These are phyloP conservation scores for Alternaria dauci DNA, from an alignment of 2,329 filamentous ascomycete genomes.

Conservation along the genomic window DNA sequence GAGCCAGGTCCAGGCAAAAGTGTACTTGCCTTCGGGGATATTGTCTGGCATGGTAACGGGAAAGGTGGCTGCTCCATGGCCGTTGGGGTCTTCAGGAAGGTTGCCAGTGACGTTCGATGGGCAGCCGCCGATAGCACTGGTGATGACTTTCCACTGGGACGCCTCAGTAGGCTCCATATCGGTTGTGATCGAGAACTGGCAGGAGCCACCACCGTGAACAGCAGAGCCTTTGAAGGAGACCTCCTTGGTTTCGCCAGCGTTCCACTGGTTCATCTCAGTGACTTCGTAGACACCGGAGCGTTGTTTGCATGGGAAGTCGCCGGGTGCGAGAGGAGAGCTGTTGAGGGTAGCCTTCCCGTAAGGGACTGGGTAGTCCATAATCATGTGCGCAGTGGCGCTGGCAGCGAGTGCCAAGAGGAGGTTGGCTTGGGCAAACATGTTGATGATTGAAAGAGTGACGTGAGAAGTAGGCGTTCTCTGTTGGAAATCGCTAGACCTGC, in stretches of 20 bases:
- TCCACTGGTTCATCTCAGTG: slow-evolving; percentile 67
- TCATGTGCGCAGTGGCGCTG: slow-evolving; percentile 76
- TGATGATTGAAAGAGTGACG: slow-evolving; percentile 41
- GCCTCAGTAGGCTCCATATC: slow-evolving; percentile 69
- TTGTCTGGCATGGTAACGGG: slow-evolving; percentile 75
- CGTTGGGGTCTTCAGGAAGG: slow-evolving; percentile 22
- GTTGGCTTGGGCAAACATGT: slow-evolving; percentile 61
- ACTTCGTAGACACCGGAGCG: slow-evolving; percentile 58
- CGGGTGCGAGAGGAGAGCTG: slow-evolving; percentile 70
- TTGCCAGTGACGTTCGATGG: slow-evolving; percentile 66
- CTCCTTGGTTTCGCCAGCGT: slow-evolving; percentile 60
- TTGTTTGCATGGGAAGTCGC: slow-evolving; percentile 85
- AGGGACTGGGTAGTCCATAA: slow-evolving; percentile 65
- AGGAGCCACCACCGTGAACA: slow-evolving; percentile 89
- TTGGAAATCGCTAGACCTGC: slow-evolving; percentile 50
- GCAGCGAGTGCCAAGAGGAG: slow-evolving; percentile 65
- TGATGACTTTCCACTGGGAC: slow-evolving; percentile 85
- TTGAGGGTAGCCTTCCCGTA: slow-evolving; percentile 59
- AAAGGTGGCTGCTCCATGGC: slow-evolving; percentile 69
- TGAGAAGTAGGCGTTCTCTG: slow-evolving; percentile 26
- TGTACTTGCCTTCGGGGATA: slow-evolving; percentile 77
- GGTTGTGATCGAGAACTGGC: slow-evolving; percentile 86
- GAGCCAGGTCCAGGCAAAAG: slow-evolving; percentile 92
- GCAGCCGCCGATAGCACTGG: slow-evolving; percentile 87
- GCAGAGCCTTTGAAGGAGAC: slow-evolving; percentile 59